Percentiles rank a stretch among this genome's conserved stretches.
Evolutionary conservation across 257 asterid genomes (phyloP).

Genomic region (Solanum bulbocastanum): DNA sequence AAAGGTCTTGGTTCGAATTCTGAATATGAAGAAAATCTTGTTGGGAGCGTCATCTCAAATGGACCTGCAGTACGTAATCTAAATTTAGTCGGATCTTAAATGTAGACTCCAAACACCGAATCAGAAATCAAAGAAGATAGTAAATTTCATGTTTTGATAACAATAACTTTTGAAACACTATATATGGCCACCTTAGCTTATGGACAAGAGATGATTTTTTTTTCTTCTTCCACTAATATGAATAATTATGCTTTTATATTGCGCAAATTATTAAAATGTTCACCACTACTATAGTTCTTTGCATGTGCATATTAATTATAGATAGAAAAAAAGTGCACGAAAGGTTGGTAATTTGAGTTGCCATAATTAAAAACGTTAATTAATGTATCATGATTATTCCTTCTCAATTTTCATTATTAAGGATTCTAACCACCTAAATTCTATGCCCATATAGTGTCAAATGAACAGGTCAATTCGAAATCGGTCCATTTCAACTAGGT

Average conservation of each 20-base stretch:
- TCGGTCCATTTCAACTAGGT: background rate
- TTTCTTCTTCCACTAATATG: background rate
- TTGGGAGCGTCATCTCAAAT: too few species aligned
- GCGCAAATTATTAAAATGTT: background rate
- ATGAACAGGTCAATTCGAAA: too few species aligned
- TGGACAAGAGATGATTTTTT: background rate
- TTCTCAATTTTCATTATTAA: background rate
- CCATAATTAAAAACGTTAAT: background rate
- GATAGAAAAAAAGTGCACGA: background rate
- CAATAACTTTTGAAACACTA: background rate
- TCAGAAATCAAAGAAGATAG: too few species aligned
- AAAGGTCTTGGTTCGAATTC: too few species aligned
- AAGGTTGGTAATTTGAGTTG: background rate
- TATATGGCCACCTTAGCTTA: background rate
- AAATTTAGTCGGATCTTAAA: too few species aligned
- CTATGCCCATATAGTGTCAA: background rate
- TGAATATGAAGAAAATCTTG: too few species aligned
- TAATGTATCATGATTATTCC: background rate
- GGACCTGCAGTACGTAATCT: rapidly evolving
- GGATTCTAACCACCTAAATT: background rate
- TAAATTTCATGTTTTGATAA: background rate
- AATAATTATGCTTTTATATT: background rate
- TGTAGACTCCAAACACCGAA: background rate
- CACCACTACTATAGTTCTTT: background rate
- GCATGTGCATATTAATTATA: background rate